Conservation (phyloP, 495 filamentous ascomycete genomes). For the Aspergillus asperescens region DNA sequence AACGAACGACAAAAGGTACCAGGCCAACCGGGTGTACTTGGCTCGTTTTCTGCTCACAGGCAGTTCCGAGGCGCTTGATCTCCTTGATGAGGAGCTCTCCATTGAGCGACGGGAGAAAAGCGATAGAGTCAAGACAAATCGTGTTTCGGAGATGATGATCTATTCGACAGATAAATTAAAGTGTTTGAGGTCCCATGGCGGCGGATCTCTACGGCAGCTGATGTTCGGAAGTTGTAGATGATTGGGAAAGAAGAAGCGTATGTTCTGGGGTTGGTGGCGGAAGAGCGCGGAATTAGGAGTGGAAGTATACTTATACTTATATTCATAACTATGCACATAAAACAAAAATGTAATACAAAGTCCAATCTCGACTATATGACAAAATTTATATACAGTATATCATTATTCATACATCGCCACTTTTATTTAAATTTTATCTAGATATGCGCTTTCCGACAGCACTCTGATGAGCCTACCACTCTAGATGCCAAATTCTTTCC, state of each 20-base stretch:
- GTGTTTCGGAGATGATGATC: not conserved
- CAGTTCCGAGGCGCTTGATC: conserved; percentile 15
- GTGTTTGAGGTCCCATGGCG: not conserved
- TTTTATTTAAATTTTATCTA: conserved; percentile 8
- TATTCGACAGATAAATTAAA: not conserved
- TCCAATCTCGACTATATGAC: not conserved
- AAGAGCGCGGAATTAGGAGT: not conserved
- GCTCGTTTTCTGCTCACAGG: conserved; percentile 32
- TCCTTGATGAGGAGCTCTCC: conserved; percentile 5
- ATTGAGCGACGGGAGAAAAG: not conserved
- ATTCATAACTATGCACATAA: not conserved
- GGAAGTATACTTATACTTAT: not conserved
- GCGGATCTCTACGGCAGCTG: not conserved
- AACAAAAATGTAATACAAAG: not conserved
- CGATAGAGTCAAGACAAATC: not conserved
- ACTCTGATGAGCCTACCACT: conserved; percentile 29
- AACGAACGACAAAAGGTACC: conserved; percentile 20
- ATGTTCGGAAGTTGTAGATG: not conserved
- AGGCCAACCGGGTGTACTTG: conserved; percentile 37
- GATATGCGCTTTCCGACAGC: conserved; percentile 34
- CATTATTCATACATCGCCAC: conserved; percentile 6
- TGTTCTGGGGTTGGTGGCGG: not conserved
- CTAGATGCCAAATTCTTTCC: conserved; percentile 50
- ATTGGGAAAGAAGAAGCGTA: not conserved
- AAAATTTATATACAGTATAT: conserved; percentile 4